A percentile compares a stretch with the other conserved stretches of the same genome.
phyloP scores from a whole-genome alignment of 805 yeast species.

The Candida ficus region DNA sequence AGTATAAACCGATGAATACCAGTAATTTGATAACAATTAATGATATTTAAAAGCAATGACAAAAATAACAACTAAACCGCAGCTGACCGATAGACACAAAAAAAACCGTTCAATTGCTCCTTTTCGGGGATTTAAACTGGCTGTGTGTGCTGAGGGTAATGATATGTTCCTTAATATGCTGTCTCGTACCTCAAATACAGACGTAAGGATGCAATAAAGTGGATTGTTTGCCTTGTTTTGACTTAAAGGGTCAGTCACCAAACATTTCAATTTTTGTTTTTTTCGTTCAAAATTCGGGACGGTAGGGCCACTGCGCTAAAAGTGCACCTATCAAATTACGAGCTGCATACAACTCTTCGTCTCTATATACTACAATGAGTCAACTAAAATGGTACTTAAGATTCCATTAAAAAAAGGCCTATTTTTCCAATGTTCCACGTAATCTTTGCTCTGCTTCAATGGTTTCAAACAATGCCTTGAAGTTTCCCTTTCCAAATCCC shows the following conservation, averaged over 20 bases:
- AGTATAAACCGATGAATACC: too few species aligned
- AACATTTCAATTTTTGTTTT: background rate
- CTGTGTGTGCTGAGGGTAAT: background rate
- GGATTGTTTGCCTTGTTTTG: background rate
- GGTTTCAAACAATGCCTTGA: constrained; percentile 74
- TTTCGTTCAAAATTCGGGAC: background rate
- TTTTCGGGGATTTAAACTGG: background rate
- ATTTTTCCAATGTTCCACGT: constrained; percentile 54
- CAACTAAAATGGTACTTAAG: background rate
- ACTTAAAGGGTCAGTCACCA: background rate
- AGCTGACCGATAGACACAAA: background rate
- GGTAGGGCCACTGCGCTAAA: background rate
- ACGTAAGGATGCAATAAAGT: background rate
- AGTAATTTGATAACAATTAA: background rate
- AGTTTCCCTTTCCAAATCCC: constrained; percentile 89
- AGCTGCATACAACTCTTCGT: too few species aligned
- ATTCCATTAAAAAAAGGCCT: background rate
- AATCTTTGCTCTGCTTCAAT: constrained; percentile 70
- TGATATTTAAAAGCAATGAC: background rate
- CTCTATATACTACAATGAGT: background rate
- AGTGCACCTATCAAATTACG: too few species aligned
- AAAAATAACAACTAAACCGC: background rate
- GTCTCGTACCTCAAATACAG: background rate
- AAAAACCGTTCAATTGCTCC: background rate
- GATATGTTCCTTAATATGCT: background rate